Conservation (phyloP, 75 land plant species). For the Cryptomeria japonica region DNA sequence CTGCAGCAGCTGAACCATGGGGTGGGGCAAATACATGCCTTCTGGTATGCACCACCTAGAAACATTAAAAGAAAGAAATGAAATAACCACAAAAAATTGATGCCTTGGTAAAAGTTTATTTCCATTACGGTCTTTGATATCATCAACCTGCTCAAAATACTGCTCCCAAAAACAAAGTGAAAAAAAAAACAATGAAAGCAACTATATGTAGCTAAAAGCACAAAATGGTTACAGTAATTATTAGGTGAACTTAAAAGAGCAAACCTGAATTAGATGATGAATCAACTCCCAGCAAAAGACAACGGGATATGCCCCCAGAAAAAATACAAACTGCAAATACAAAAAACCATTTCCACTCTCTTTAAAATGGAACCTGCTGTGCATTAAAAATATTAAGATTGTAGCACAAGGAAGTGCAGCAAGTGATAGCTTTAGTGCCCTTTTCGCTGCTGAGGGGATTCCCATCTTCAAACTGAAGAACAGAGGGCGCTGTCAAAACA, state of each 20-base stretch:
- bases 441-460: conserved; percentile 37
- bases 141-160: conserved; percentile 1
- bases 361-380: conserved; percentile 14
- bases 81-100: neutral
- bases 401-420: conserved; percentile 43
- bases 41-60: conserved; percentile 79
- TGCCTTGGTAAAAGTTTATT: neutral
- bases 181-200: neutral
- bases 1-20: conserved; percentile 92
- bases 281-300: conserved; percentile 72
- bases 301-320: conserved; percentile 50
- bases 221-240: neutral
- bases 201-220: neutral
- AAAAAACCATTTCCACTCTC: conserved; percentile 25
- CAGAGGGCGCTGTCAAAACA: conserved; percentile 68
- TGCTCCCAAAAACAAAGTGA: neutral
- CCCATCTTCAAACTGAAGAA: conserved; percentile 94
- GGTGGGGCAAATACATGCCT: conserved; percentile 90
- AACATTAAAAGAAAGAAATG: neutral
- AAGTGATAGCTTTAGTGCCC: conserved; percentile 56
- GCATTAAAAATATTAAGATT: conserved; percentile 35
- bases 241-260: neutral
- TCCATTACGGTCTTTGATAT: neutral
- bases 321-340: conserved; percentile 50
- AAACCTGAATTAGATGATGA: conserved; percentile 86